Percentiles rank a stretch among this genome's conserved stretches.
Evolutionary conservation across 2,329 filamentous ascomycete species (phyloP).

Genomic region (Alternaria incomplexa): DNA sequence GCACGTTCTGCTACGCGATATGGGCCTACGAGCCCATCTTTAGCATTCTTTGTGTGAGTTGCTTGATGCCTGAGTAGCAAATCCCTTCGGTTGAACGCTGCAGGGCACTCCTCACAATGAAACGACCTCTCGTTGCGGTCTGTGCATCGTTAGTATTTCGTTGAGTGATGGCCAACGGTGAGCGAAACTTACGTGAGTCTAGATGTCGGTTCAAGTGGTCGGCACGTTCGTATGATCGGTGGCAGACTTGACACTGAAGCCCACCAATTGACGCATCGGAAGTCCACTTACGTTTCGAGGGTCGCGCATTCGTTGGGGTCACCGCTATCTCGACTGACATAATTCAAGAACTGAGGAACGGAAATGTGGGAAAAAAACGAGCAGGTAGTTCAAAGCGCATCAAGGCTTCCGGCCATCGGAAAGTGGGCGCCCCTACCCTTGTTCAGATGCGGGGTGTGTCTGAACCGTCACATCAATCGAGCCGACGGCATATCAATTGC

Average conservation of each 20-base stretch:
- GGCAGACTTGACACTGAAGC: slow-evolving; percentile 37
- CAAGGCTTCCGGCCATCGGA: neutral
- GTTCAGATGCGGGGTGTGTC: neutral
- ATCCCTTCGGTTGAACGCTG: slow-evolving; percentile 38
- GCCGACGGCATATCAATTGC: neutral
- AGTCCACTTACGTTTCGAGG: slow-evolving; percentile 8
- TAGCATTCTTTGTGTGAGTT: slow-evolving; percentile 32
- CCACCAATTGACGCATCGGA: neutral
- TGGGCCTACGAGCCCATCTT: slow-evolving; percentile 20
- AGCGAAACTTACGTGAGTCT: slow-evolving; percentile 28
- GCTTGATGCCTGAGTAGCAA: slow-evolving; percentile 37
- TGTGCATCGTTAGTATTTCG: neutral
- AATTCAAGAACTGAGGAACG: neutral
- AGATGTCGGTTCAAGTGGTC: slow-evolving; percentile 42
- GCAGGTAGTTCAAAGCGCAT: neutral
- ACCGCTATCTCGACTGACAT: neutral
- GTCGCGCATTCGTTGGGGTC: neutral
- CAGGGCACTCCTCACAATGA: slow-evolving; percentile 36
- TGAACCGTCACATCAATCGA: neutral
- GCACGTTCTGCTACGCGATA: slow-evolving; percentile 29
- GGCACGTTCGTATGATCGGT: slow-evolving; percentile 34
- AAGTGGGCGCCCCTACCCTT: neutral
- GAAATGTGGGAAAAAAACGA: neutral
- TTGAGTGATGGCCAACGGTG: neutral
- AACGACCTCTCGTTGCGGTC: slow-evolving; percentile 40